Evolutionary conservation across 805 yeast species (phyloP), one percentile per base, ranked within the genome.

Genomic region (Pichia ethanolica): DNA sequence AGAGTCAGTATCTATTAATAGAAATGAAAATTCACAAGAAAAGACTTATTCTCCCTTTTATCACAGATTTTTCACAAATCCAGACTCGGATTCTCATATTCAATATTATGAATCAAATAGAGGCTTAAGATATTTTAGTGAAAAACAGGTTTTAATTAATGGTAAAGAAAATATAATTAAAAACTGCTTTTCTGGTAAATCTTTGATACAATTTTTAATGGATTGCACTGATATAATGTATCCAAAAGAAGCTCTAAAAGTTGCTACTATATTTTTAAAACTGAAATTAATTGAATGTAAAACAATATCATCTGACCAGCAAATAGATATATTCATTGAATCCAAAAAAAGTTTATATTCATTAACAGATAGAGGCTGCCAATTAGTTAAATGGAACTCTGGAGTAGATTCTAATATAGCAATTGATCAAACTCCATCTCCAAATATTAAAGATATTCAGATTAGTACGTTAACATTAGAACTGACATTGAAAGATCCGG

Each of bases 181-280:
- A n/a, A 74, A 72, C 56, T 75, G 81, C 47, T 73, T 87, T 53
- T 75, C 86, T 1, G 95, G 97, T 0, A 85, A 85, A 57, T 84
- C 93, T 0, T 69, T 84, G 0, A 75, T 82, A 65, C 97, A 89
- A 59, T 91, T 96, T 96, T 59, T 91, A 7, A 74, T 84, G 79
- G 98, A 91, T 54, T 89, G 97, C 60, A 86, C 96, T 0, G 93
- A 87, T 59, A 70, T 83, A 1, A 62, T 81, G 55, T 73, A 73
- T 46, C 60, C 66, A 0, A 67, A 68, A 11, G 86, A 80, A 51
- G 84, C 88, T 0, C 59, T 70, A 0, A 74, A 74, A 26, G 65
- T 84, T 11, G 78, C 82, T 0, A 69, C 73, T 5, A 59, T 78
- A 11, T 74, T 86, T 50, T 53, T 77, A 36, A 73, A 70, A 44